These are phyloP conservation scores for Herpomyces periplanetae DNA, from an alignment of 2,329 filamentous ascomycete species.

Conservation along the genomic window DNA sequence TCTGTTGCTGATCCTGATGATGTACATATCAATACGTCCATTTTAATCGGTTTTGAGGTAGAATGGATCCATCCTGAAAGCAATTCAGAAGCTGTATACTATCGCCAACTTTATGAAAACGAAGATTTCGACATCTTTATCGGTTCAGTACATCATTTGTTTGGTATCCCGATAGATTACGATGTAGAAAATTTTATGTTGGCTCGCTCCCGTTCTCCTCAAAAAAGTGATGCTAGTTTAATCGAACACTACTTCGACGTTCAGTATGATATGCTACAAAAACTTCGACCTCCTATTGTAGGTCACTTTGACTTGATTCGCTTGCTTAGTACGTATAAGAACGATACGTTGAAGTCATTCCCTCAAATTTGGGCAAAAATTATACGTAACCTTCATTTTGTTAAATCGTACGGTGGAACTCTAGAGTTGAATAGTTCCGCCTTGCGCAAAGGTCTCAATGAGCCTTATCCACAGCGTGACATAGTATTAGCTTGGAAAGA, in stretches of 20 bases:
- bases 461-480: conserved; percentile 47
- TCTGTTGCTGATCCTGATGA: not conserved
- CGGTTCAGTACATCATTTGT: conserved; percentile 64
- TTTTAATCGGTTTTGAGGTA: conserved; percentile 63
- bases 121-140: conserved; percentile 53
- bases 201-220: conserved; percentile 12
- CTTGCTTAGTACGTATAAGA: conserved; percentile 33
- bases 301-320: conserved; percentile 82
- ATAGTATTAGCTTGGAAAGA: conserved; percentile 28
- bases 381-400: conserved; percentile 27
- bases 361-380: conserved; percentile 30
- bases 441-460: conserved; percentile 49
- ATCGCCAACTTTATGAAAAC: conserved; percentile 16
- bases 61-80: conserved; percentile 50
- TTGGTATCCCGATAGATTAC: conserved; percentile 59
- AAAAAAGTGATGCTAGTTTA: conserved; percentile 26
- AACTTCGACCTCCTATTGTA: conserved; percentile 31
- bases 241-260: conserved; percentile 58
- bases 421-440: conserved; percentile 65
- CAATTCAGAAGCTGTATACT: conserved; percentile 11
- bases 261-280: conserved; percentile 38
- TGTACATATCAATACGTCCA: conserved; percentile 16
- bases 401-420: conserved; percentile 33
- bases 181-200: conserved; percentile 22
- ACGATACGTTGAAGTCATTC: conserved; percentile 21